Evolutionary conservation across 495 filamentous ascomycete genomes (phyloP).

Genomic region (Lindgomyces ingoldianus): DNA sequence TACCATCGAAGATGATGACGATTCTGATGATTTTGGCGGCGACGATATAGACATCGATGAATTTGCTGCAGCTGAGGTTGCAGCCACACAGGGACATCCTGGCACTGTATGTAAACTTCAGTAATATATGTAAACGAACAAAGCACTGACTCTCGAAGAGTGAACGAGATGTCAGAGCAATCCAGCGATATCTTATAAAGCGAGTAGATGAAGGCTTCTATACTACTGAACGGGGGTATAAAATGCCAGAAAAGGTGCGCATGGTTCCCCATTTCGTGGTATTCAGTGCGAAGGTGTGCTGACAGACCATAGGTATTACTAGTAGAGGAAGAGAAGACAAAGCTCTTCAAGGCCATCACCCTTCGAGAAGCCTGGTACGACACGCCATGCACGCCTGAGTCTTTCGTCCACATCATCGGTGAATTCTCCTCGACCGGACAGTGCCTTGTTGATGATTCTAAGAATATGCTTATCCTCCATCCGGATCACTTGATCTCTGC

Average conservation of each 20-base stretch:
- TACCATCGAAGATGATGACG: slow-evolving; percentile 32
- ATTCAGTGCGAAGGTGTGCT: background rate
- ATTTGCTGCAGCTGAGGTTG: slow-evolving; percentile 53
- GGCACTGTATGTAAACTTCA: slow-evolving; percentile 38
- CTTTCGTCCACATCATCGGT: slow-evolving; percentile 85
- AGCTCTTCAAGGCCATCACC: slow-evolving; percentile 64
- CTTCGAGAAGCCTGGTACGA: slow-evolving; percentile 85
- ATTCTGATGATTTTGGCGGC: slow-evolving; percentile 48
- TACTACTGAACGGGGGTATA: slow-evolving; percentile 59
- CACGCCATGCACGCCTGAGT: slow-evolving; percentile 68
- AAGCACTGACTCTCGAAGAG: slow-evolving; percentile 43
- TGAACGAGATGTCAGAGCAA: slow-evolving; percentile 59
- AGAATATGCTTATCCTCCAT: slow-evolving; percentile 88
- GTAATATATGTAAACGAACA: slow-evolving; percentile 6
- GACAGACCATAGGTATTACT: slow-evolving; percentile 62
- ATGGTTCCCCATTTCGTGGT: background rate
- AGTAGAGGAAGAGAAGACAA: slow-evolving; percentile 72
- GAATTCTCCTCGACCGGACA: slow-evolving; percentile 65
- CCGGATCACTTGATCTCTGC: slow-evolving; percentile 94
- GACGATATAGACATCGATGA: slow-evolving; percentile 65
- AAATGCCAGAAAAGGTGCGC: slow-evolving; percentile 69
- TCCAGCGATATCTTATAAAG: slow-evolving; percentile 80
- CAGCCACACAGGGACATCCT: slow-evolving; percentile 54
- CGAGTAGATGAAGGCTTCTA: slow-evolving; percentile 69
- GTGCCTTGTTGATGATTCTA: slow-evolving; percentile 72